Evolutionary conservation across 2,329 filamentous ascomycete species (phyloP).

Genomic region (Dothideomycetes sp.): DNA sequence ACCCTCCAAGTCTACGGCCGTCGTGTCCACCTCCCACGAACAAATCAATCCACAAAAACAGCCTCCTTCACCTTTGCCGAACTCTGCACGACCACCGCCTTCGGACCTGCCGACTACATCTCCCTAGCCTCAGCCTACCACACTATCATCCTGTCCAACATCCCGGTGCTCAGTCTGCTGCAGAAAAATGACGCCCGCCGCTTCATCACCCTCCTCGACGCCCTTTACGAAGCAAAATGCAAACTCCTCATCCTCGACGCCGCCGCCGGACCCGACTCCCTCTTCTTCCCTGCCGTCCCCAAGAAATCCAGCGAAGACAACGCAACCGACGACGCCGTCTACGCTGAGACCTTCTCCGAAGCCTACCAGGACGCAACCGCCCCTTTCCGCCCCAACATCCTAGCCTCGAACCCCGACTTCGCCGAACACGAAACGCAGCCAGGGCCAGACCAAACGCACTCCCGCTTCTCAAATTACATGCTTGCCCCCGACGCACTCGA

Average conservation of each 20-base stretch:
- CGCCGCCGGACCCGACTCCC: slow-evolving; percentile 54
- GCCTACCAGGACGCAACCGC: slow-evolving; percentile 68
- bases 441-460: slow-evolving; percentile 25
- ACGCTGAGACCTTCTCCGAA: slow-evolving; percentile 58
- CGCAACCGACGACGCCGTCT: slow-evolving; percentile 39
- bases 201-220: slow-evolving; percentile 71
- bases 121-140: slow-evolving; percentile 70
- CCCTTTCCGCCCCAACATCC: slow-evolving; percentile 70
- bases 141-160: slow-evolving; percentile 60
- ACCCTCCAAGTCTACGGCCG: slow-evolving; percentile 52
- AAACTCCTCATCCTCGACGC: slow-evolving; percentile 61
- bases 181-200: slow-evolving; percentile 73
- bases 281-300: slow-evolving; percentile 65
- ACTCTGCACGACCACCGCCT: slow-evolving; percentile 47
- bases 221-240: slow-evolving; percentile 71
- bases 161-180: slow-evolving; percentile 55
- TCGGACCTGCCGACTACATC: slow-evolving; percentile 75
- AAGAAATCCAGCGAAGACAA: slow-evolving; percentile 12
- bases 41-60: slow-evolving; percentile 23
- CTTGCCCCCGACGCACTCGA: slow-evolving; percentile 36
- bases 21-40: slow-evolving; percentile 46
- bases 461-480: slow-evolving; percentile 22
- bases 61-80: slow-evolving; percentile 57
- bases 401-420: slow-evolving; percentile 43
- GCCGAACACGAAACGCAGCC: slow-evolving; percentile 17